Conservation (phyloP, 495 filamentous ascomycete genomes). For the Penicillium daleae region DNA sequence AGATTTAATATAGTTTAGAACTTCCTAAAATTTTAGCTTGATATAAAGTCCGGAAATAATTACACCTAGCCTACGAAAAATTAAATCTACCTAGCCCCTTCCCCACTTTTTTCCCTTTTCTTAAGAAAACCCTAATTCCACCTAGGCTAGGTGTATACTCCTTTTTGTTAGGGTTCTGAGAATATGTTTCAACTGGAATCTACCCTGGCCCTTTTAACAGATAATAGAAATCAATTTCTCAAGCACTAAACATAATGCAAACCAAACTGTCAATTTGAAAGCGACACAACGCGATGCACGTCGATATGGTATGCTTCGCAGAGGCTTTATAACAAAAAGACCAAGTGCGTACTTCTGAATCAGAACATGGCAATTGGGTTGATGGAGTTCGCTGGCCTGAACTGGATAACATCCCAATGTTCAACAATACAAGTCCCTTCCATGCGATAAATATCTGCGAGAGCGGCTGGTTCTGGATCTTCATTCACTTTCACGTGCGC, state of each 20-base stretch:
- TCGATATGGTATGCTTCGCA: slow-evolving; percentile 72
- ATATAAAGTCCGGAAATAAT: too few species aligned
- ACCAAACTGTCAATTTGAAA: slow-evolving; percentile 54
- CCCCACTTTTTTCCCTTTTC: too few species aligned
- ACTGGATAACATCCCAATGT: background rate
- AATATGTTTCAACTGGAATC: too few species aligned
- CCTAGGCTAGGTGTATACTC: too few species aligned
- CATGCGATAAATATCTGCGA: slow-evolving; percentile 3
- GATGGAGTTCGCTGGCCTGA: background rate
- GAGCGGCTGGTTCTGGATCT: background rate
- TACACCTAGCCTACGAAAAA: too few species aligned
- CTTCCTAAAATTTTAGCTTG: too few species aligned
- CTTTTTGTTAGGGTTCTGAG: too few species aligned
- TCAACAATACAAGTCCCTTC: slow-evolving; percentile 2
- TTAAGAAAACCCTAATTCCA: too few species aligned
- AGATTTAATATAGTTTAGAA: too few species aligned
- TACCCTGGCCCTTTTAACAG: too few species aligned
- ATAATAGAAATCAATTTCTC: too few species aligned
- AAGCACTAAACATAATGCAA: slow-evolving; percentile 30
- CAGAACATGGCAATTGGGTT: slow-evolving; percentile 1
- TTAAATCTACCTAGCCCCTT: too few species aligned
- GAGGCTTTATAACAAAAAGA: slow-evolving; percentile 38
- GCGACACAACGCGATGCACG: slow-evolving; percentile 90
- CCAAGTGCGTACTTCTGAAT: background rate
- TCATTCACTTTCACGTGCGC: background rate